phyloP scores from a whole-genome alignment of 2,329 filamentous ascomycete species.

The Elsinoe necatrix region DNA sequence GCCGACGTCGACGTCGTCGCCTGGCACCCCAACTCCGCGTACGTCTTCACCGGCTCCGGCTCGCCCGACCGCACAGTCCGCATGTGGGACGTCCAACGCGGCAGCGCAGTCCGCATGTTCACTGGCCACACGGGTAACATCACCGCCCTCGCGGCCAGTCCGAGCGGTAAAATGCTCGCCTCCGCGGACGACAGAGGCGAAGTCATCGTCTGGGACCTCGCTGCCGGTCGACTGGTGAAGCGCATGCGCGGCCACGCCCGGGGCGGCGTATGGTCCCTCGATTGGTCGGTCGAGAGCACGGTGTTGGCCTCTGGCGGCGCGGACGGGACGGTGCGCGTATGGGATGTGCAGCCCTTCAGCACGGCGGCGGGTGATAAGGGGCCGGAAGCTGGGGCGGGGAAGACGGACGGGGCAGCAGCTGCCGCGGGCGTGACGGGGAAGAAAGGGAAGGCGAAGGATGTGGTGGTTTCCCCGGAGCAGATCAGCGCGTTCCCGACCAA shows the following conservation, averaged over 20 bases:
- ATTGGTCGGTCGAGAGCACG: conserved; percentile 86
- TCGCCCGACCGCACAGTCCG: conserved; percentile 79
- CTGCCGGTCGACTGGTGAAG: conserved; percentile 78
- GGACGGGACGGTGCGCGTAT: conserved; percentile 85
- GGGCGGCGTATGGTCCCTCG: conserved; percentile 85
- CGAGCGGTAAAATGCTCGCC: conserved; percentile 82
- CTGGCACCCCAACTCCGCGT: conserved; percentile 91
- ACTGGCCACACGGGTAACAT: conserved; percentile 85
- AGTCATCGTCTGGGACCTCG: conserved; percentile 90
- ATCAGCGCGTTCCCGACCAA: conserved; percentile 93
- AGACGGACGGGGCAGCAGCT: conserved; percentile 47
- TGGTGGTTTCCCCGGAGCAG: conserved; percentile 83
- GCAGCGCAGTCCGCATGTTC: conserved; percentile 81
- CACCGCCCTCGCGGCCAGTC: conserved; percentile 74
- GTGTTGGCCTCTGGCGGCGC: conserved; percentile 84
- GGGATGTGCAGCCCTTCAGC: conserved; percentile 68
- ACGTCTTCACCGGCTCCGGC: conserved; percentile 78
- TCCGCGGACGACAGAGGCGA: conserved; percentile 81
- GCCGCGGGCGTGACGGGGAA: conserved; percentile 29
- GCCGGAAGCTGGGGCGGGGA: conserved; percentile 41
- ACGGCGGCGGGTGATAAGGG: conserved; percentile 36
- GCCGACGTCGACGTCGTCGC: conserved; percentile 83
- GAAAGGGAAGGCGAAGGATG: conserved; percentile 67
- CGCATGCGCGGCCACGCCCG: conserved; percentile 89
- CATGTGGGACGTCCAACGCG: conserved; percentile 93